Evolutionary conservation across 2,329 filamentous ascomycete genomes (phyloP).

Genomic region (Cladosporium sp.): DNA sequence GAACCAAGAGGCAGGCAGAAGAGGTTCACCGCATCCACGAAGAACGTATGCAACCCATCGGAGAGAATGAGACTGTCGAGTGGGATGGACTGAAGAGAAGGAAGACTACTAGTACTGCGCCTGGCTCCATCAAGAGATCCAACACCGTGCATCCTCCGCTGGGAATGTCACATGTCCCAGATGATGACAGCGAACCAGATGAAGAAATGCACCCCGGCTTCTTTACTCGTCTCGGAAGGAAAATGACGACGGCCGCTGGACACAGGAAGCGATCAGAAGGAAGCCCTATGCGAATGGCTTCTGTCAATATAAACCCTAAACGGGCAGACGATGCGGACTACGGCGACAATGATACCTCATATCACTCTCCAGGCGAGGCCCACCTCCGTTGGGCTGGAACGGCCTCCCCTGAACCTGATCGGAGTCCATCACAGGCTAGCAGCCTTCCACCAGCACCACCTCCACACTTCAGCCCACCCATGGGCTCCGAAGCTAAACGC

Average conservation of each 20-base stretch:
- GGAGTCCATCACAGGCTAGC: slow-evolving; percentile 44
- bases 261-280: slow-evolving; percentile 28
- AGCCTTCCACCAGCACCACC: slow-evolving; percentile 55
- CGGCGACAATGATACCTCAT: slow-evolving; percentile 50
- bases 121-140: slow-evolving; percentile 47
- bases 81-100: slow-evolving; percentile 89
- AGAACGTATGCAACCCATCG: slow-evolving; percentile 77
- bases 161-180: slow-evolving; percentile 83
- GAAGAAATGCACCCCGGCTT: slow-evolving; percentile 51
- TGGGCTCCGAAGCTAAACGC: slow-evolving; percentile 53
- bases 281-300: slow-evolving; percentile 39
- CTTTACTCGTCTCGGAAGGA: slow-evolving; percentile 38
- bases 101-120: slow-evolving; percentile 51
- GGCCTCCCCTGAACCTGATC: slow-evolving; percentile 38
- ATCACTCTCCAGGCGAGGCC: slow-evolving; percentile 40
- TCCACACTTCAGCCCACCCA: slow-evolving; percentile 44
- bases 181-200: slow-evolving; percentile 48
- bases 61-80: slow-evolving; percentile 78
- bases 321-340: slow-evolving; percentile 40
- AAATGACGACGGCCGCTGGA: slow-evolving; percentile 13
- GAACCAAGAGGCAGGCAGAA: slow-evolving; percentile 75
- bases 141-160: slow-evolving; percentile 70
- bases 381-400: slow-evolving; percentile 52
- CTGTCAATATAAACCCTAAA: slow-evolving; percentile 35
- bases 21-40: slow-evolving; percentile 77